A percentile compares a stretch with the other conserved stretches of the same genome.
Evolutionary conservation across 2,329 filamentous ascomycete species (phyloP).

Genomic region (Microsporum canis): DNA sequence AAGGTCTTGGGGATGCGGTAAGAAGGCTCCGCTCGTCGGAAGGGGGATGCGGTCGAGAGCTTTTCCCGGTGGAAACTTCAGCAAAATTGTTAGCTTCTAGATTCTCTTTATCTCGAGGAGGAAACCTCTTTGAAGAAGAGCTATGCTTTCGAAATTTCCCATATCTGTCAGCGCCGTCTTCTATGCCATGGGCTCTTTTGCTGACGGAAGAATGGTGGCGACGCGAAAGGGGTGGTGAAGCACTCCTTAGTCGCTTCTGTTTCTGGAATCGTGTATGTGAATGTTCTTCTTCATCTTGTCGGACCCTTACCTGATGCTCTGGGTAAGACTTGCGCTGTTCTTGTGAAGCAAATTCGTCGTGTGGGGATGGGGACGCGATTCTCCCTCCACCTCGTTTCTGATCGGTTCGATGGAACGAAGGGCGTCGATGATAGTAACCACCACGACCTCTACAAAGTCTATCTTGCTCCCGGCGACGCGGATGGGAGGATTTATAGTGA

Average conservation of each 20-base stretch:
- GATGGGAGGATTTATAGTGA: slow-evolving; percentile 30
- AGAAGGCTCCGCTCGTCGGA: slow-evolving; percentile 7
- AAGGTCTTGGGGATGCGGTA: neutral
- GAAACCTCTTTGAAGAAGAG: slow-evolving; percentile 24
- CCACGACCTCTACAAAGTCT: slow-evolving; percentile 22
- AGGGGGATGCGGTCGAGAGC: slow-evolving; percentile 22
- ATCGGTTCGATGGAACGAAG: slow-evolving; percentile 13
- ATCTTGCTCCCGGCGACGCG: slow-evolving; percentile 24
- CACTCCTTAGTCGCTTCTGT: slow-evolving; percentile 33
- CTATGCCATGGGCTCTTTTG: slow-evolving; percentile 28
- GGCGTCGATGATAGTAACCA: slow-evolving; percentile 19
- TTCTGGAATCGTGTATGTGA: slow-evolving; percentile 21
- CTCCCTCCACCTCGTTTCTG: slow-evolving; percentile 18
- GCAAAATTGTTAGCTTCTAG: slow-evolving; percentile 21
- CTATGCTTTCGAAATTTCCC: slow-evolving; percentile 27
- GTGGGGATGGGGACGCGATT: slow-evolving; percentile 15
- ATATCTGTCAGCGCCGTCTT: slow-evolving; percentile 27
- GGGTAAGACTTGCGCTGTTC: slow-evolving; percentile 17
- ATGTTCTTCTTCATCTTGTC: slow-evolving; percentile 22
- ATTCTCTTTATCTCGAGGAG: slow-evolving; percentile 25
- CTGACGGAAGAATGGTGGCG: slow-evolving; percentile 20
- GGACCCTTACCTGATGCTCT: slow-evolving; percentile 16
- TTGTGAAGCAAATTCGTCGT: slow-evolving; percentile 5
- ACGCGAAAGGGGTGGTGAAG: slow-evolving; percentile 25
- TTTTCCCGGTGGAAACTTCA: slow-evolving; percentile 16